Evolutionary conservation across 768 basidiomycete genomes (phyloP), one percentile per base, ranked within the genome.

Genomic region (Gyrodon lividus): DNA sequence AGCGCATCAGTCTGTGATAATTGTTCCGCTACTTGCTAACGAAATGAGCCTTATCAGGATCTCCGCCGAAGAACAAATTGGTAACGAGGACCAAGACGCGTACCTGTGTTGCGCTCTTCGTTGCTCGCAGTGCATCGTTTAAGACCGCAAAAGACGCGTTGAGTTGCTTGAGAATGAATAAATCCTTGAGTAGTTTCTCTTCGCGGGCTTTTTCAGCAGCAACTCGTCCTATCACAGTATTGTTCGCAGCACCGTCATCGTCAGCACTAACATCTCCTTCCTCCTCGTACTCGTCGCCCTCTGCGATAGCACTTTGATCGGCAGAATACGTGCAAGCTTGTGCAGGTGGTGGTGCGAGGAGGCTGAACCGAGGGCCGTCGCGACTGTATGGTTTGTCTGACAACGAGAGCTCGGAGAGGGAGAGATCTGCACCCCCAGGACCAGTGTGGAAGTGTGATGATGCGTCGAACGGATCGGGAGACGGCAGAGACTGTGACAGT

Each of bases 101-200:
- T 54, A 88, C 89, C 72, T 89, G 81, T 50, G 86, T 89, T n/a
- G 81, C 82, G 26, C 82, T 78, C 56, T 80, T 80, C 2, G 83
- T 78, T 47, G 80, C 80, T 28, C 73, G 72, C 51, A 92, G 67
- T 8, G 87, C 85, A 23, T 87, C 83, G 53, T 83, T 84, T 61
- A 87, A 86, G 41, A 75, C 59, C 13, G 83, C 77, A 55, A 92
- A 86, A 5, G 86, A 77, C 12, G 81, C 68, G 59, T 92, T 92
- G 16, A 92, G 67, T 64, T 88, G 88, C 64, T 74, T 82, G 58
- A 92, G 71, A 51, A 88, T 76, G 62, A 86, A 83, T 12, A 89
- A 63, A 67, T 92, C 89, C 59, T 79, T 81, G 56, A 84, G 84
- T 30, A 92, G 70, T 64, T 84, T 88, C 51, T 90, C 89, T 61